phyloP scores from a whole-genome alignment of 1,139 yeast species.

The Petasospora rhodanensis region DNA sequence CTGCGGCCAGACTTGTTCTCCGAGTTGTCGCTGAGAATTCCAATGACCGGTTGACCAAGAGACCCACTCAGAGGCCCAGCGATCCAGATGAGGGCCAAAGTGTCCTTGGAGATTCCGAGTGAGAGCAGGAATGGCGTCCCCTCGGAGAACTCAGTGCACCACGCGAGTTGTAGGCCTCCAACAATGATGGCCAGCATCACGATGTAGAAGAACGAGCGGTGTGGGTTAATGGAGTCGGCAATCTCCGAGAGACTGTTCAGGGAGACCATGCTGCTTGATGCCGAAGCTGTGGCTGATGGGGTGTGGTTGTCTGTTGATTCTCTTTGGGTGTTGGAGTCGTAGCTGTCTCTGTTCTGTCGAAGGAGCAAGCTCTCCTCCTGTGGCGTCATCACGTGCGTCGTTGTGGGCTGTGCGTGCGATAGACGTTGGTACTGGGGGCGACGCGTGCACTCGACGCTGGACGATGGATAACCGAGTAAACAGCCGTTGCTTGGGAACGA shows the following conservation, averaged over 20 bases:
- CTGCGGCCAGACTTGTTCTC: constrained; percentile 43
- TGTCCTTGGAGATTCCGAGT: constrained; percentile 48
- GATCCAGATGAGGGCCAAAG: constrained; percentile 53
- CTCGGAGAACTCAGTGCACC: constrained; percentile 52
- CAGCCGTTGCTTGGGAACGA: too few species aligned
- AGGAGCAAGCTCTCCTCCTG: constrained; percentile 7
- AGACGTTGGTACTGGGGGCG: too few species aligned
- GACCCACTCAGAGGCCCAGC: constrained; percentile 62
- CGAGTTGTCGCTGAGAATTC: constrained; percentile 49
- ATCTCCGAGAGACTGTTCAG: constrained; percentile 10
- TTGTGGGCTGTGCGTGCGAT: too few species aligned
- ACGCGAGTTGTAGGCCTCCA: constrained; percentile 49
- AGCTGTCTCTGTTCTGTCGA: not conserved
- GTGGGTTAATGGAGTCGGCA: constrained; percentile 32
- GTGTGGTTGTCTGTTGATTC: too few species aligned
- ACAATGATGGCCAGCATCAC: constrained; percentile 41
- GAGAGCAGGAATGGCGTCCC: constrained; percentile 49
- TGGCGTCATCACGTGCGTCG: constrained; percentile 3
- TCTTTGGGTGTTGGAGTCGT: too few species aligned
- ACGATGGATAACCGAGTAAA: too few species aligned
- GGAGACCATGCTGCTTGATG: constrained; percentile 13
- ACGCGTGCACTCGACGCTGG: too few species aligned
- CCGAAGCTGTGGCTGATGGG: constrained; percentile 1
- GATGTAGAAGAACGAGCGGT: constrained; percentile 38
- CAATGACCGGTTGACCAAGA: constrained; percentile 56